A percentile compares a stretch with the other conserved stretches of the same genome.
phyloP scores from a whole-genome alignment of 495 filamentous ascomycete genomes.

The Aspergillus incahuasiensis region DNA sequence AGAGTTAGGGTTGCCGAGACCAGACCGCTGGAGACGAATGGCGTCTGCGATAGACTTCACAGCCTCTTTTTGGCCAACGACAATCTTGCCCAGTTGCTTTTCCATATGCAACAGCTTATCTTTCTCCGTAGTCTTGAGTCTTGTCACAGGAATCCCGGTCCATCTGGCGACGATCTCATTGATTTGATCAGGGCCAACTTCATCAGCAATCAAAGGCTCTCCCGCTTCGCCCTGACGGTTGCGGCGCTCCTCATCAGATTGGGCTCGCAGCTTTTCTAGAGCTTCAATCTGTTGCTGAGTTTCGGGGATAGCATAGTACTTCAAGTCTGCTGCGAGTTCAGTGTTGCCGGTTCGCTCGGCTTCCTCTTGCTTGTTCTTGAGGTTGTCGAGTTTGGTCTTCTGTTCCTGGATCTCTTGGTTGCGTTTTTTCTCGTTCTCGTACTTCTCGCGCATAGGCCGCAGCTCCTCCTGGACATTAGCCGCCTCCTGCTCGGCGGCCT shows the following conservation, averaged over 20 bases:
- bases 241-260: slow-evolving; percentile 69
- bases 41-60: slow-evolving; percentile 90
- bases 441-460: slow-evolving; percentile 87
- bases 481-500: slow-evolving; percentile 79
- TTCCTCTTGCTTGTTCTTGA: slow-evolving; percentile 87
- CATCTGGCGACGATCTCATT: slow-evolving; percentile 95
- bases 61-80: slow-evolving; percentile 94
- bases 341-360: slow-evolving; percentile 82
- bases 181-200: slow-evolving; percentile 96
- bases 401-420: slow-evolving; percentile 89
- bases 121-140: slow-evolving; percentile 91
- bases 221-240: slow-evolving; percentile 51
- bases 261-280: slow-evolving; percentile 75
- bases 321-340: slow-evolving; percentile 78
- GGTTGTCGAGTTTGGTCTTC: slow-evolving; percentile 87
- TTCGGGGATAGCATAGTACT: slow-evolving; percentile 96
- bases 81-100: slow-evolving; percentile 70
- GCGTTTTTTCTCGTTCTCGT: slow-evolving; percentile 83
- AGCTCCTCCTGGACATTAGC: slow-evolving; percentile 90
- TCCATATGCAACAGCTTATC: slow-evolving; percentile 97
- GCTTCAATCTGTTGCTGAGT: slow-evolving; percentile 71
- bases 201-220: slow-evolving; percentile 73
- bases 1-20: slow-evolving; percentile 89
- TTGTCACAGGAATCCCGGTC: slow-evolving; percentile 94
- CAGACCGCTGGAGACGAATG: slow-evolving; percentile 89